Conservation (phyloP, 2,329 filamentous ascomycete species). For the Ceratocystis albifundus region DNA sequence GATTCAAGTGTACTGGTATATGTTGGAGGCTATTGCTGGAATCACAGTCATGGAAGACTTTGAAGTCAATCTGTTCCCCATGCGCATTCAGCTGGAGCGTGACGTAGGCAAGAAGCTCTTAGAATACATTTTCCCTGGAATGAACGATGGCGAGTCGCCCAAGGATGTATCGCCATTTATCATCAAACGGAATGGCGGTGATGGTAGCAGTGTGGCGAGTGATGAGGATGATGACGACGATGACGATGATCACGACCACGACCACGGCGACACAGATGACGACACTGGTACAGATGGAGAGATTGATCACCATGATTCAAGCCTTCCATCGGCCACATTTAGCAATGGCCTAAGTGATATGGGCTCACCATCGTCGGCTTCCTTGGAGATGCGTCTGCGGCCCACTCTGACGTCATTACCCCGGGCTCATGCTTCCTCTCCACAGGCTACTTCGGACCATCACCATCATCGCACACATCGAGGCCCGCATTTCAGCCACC, state of each 20-base stretch:
- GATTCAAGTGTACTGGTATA: constrained; percentile 92
- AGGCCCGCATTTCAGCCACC: constrained; percentile 10
- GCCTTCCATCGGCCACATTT: constrained; percentile 24
- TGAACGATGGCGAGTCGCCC: constrained; percentile 44
- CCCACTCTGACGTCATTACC: constrained; percentile 57
- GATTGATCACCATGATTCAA: constrained; percentile 25
- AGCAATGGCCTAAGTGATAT: constrained; percentile 29
- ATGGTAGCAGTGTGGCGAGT: constrained; percentile 26
- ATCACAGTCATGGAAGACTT: constrained; percentile 97
- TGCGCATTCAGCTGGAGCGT: constrained; percentile 86
- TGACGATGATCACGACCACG: constrained; percentile 36
- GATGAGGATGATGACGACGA: constrained; percentile 33
- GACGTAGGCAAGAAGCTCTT: constrained; percentile 89
- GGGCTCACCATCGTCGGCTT: constrained; percentile 27
- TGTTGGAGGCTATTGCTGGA: constrained; percentile 94
- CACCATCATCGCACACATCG: constrained; percentile 4
- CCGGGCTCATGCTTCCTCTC: constrained; percentile 7
- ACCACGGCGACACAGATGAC: constrained; percentile 28
- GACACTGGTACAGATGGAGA: constrained; percentile 16
- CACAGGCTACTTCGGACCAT: constrained; percentile 12
- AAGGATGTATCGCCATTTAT: constrained; percentile 52
- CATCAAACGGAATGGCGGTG: constrained; percentile 33
- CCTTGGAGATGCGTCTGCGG: constrained; percentile 63
- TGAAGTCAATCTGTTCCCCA: constrained; percentile 82
- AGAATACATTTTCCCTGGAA: constrained; percentile 91